Evolutionary conservation across 768 basidiomycete genomes (phyloP).

Genomic region (Boletus reticulatus): DNA sequence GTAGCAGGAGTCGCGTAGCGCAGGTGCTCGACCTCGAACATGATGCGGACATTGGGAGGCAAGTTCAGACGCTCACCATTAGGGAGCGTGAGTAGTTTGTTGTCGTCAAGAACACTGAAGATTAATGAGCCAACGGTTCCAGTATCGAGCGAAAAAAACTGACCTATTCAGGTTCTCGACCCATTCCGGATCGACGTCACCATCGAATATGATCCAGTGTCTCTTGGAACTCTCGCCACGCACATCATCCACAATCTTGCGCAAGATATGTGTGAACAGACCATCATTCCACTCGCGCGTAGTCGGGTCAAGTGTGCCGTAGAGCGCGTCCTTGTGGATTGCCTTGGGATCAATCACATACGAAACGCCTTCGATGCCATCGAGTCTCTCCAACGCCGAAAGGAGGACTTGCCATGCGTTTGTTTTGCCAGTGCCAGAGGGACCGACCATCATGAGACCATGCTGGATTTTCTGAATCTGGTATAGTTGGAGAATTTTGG

Average conservation of each 20-base stretch:
- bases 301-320: slow-evolving; percentile 94
- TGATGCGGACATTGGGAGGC: slow-evolving; percentile 95
- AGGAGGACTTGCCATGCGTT: slow-evolving; percentile 96
- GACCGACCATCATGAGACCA: slow-evolving; percentile 99
- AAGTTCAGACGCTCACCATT: slow-evolving; percentile 98
- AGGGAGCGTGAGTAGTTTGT: slow-evolving; percentile 93
- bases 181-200: slow-evolving; percentile 99
- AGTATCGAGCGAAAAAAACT: slow-evolving; percentile 19
- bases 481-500: slow-evolving; percentile 95
- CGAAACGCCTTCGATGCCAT: slow-evolving; percentile 87
- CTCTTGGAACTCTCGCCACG: slow-evolving; percentile 95
- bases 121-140: not conserved
- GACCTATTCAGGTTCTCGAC: slow-evolving; percentile 99
- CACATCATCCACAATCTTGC: slow-evolving; percentile 98
- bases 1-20: slow-evolving; percentile 97
- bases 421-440: slow-evolving; percentile 95
- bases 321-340: slow-evolving; percentile 97
- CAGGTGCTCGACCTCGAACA: slow-evolving; percentile 99
- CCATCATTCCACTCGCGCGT: slow-evolving; percentile 99
- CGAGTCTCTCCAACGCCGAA: slow-evolving; percentile 84
- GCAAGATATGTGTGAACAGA: slow-evolving; percentile 93
- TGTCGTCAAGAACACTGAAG: slow-evolving; percentile 93
- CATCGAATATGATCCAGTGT: slow-evolving; percentile 99
- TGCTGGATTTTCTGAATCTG: slow-evolving; percentile 99
- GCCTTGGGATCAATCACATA: slow-evolving; percentile 99